Percentiles rank a stretch among this genome's conserved stretches.
These are phyloP conservation scores for Cordyceps pruinosa DNA, from an alignment of 2,329 filamentous ascomycete genomes.

Conservation along the genomic window DNA sequence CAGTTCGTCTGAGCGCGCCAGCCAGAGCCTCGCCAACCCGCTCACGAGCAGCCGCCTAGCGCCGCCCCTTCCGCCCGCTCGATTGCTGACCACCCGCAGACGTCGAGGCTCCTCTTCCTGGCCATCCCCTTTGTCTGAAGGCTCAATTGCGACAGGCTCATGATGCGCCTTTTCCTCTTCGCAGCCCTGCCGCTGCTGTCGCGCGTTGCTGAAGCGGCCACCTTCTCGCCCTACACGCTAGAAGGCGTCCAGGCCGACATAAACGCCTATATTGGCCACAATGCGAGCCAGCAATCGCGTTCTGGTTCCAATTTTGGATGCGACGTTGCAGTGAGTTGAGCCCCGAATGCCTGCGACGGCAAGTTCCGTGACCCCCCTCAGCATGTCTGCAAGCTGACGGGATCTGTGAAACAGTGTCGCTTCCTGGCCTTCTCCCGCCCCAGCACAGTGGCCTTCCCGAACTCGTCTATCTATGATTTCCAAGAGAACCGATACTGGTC, in stretches of 20 bases:
- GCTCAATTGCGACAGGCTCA: not conserved
- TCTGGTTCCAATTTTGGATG: constrained; percentile 1
- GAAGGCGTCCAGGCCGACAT: not conserved
- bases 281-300: not conserved
- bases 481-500: constrained; percentile 20
- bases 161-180: not conserved
- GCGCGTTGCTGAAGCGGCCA: not conserved
- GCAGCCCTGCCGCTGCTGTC: not conserved
- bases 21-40: not conserved
- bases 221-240: constrained; percentile 2
- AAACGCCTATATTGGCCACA: not conserved
- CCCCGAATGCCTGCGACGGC: not conserved
- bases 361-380: not conserved
- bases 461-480: constrained; percentile 14
- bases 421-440: constrained; percentile 17
- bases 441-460: constrained; percentile 14
- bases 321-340: constrained; percentile 8
- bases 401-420: constrained; percentile 14
- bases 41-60: not conserved
- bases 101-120: not conserved
- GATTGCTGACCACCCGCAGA: constrained; percentile 1
- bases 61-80: not conserved
- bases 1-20: not conserved
- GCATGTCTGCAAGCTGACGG: not conserved
- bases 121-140: not conserved